Conservation (phyloP, 352 stramenopile genomes). For the Achlya hypogyna region DNA sequence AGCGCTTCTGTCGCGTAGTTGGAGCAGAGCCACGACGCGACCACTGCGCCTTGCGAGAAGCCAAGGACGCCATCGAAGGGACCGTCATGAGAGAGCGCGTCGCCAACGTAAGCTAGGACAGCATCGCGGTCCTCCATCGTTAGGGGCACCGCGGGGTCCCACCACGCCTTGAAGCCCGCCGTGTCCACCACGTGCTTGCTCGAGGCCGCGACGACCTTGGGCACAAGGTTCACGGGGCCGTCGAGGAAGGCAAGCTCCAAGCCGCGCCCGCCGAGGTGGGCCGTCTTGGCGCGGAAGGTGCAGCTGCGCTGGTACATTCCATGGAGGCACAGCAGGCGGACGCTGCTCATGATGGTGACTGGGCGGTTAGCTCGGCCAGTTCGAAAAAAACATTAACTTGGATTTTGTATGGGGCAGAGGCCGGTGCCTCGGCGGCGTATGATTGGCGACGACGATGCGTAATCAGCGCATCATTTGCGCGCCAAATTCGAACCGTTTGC, state of each 20-base stretch:
- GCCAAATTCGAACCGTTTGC: too few relatives aligned
- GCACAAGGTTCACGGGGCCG: slow-evolving; percentile 60
- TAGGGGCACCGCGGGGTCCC: slow-evolving; percentile 29
- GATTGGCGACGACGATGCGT: neutral
- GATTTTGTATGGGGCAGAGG: neutral
- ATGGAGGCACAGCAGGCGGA: slow-evolving; percentile 72
- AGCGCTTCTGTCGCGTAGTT: slow-evolving; percentile 47
- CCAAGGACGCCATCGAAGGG: slow-evolving; percentile 18
- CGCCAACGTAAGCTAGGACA: slow-evolving; percentile 36
- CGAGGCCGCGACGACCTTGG: slow-evolving; percentile 42
- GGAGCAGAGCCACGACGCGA: slow-evolving; percentile 75
- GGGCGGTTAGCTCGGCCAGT: too few relatives aligned
- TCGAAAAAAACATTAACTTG: neutral
- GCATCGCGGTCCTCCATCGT: slow-evolving; percentile 34
- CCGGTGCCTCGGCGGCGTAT: too few relatives aligned
- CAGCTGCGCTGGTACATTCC: slow-evolving; percentile 78
- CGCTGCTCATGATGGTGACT: slow-evolving; percentile 24
- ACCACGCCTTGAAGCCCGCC: slow-evolving; percentile 66
- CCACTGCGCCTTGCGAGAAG: slow-evolving; percentile 31
- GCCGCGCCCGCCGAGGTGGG: slow-evolving; percentile 29
- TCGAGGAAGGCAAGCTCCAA: slow-evolving; percentile 69
- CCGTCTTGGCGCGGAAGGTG: slow-evolving; percentile 60
- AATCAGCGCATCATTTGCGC: too few relatives aligned
- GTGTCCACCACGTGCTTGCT: slow-evolving; percentile 34
- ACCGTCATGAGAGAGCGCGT: neutral